phyloP scores from a whole-genome alignment of 495 filamentous ascomycete species.

The Neohortaea acidophila region DNA sequence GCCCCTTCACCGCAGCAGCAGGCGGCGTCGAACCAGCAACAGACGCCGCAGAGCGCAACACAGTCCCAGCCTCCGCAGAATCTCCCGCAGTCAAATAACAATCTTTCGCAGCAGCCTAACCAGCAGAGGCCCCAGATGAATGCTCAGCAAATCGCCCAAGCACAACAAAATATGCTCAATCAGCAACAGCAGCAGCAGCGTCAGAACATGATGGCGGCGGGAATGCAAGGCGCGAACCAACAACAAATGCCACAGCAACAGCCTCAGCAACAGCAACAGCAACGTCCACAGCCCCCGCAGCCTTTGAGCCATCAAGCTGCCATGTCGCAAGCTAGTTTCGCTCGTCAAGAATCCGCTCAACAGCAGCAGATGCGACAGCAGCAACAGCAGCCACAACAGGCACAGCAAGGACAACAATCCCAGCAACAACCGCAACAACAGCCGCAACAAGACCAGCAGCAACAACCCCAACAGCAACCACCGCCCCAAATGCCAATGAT shows the following conservation, averaged over 20 bases:
- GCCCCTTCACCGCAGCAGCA: constrained; percentile 4
- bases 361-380: too few species aligned
- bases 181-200: constrained; percentile 7
- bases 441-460: constrained; percentile 22
- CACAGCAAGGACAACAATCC: constrained; percentile 23
- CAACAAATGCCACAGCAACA: not conserved
- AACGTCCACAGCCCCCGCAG: constrained; percentile 28
- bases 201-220: not conserved
- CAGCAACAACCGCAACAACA: not conserved
- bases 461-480: constrained; percentile 15
- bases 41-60: constrained; percentile 11
- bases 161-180: constrained; percentile 6
- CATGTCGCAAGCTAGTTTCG: constrained; percentile 44
- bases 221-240: constrained; percentile 5
- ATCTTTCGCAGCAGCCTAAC: constrained; percentile 4
- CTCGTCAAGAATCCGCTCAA: constrained; percentile 26
- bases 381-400: constrained; percentile 15
- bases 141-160: constrained; percentile 6
- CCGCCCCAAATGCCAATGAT: constrained; percentile 25
- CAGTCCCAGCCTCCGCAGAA: constrained; percentile 19
- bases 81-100: constrained; percentile 11
- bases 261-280: constrained; percentile 6
- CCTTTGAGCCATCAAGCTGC: constrained; percentile 50
- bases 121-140: constrained; percentile 6
- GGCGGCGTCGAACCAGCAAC: constrained; percentile 12